Base-by-base conservation (phyloP, 768 basidiomycete species). In the Leccinellum rugosiceps region DNA sequence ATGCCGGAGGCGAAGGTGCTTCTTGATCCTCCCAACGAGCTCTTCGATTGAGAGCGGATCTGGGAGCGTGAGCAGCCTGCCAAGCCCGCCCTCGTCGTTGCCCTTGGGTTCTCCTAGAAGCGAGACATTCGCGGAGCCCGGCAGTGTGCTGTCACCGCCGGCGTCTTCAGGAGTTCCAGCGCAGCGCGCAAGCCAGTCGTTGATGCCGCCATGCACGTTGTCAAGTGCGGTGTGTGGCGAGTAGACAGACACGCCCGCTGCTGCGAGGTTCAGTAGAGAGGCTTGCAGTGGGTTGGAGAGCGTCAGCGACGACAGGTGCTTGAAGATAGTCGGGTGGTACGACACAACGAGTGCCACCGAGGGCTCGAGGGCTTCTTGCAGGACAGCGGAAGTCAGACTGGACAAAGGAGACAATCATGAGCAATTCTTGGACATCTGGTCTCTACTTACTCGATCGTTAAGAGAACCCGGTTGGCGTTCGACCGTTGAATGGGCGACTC, bases 141-240 rank as follows among this genome's bases (percentile, higher is more conserved):
- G 74, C 5, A 72, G 75, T n/a, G n/a, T 19, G 41, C 19, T 11
- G 41, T 19, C 10, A 8, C n/a, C 17, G 43, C 64, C 69, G 17
- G 60, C 72, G 19, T 65, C 53, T 28, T 66, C 67, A 6, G 63
- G 60, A 49, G 72, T 75, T 59, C 83, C 72, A 32, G 82, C 68
- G 34, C 80, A 83, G 69, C 76, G 67, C 1, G 84, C 89, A 15
- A 94, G 81, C 90, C 91, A 97, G 73, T 95, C 93, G 67, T 96
- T 97, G 53, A 96, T 83, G 0, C 96, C 95, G 6, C 83, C 90
- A 63, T 82, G 80, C 1, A 90, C 85, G n/a, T 80, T 80, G 74
- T 98, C 96, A 17, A 97, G 80, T 0, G 92, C 84, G 0, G 90
- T 92, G 74, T 98, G 96, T 3, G 96, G 93, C 41, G 81, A 82